Evolutionary conservation across 306 rosid genomes (phyloP).

Genomic region (Cucumis hystrix): DNA sequence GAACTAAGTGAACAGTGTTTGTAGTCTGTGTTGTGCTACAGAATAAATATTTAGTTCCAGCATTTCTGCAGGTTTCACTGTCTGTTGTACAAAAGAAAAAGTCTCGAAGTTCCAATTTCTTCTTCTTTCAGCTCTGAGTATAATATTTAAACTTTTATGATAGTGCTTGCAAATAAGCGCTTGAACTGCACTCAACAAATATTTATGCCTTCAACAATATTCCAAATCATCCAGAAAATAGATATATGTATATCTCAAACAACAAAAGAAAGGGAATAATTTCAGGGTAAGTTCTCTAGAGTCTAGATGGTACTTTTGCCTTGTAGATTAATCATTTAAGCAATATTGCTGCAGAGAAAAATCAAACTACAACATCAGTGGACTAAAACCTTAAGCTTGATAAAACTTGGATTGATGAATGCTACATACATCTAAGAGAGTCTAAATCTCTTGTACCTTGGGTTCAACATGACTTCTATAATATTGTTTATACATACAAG

Average conservation of each 20-base stretch:
- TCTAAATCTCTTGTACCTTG: background rate
- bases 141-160: background rate
- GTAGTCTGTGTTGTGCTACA: background rate
- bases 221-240: background rate
- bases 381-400: background rate
- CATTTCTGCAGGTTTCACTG: background rate
- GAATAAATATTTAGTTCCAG: background rate
- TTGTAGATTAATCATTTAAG: background rate
- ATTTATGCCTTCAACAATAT: background rate
- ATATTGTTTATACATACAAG: conserved; percentile 4
- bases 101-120: background rate
- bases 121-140: background rate
- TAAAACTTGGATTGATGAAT: background rate
- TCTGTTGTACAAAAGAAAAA: background rate
- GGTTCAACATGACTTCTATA: conserved; percentile 1
- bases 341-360: background rate
- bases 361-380: background rate
- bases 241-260: background rate
- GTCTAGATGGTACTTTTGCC: background rate
- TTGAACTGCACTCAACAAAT: background rate
- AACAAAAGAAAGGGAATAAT: background rate
- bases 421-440: background rate
- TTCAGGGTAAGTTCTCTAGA: background rate
- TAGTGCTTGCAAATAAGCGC: background rate
- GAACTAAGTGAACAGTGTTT: background rate